Evolutionary conservation across 2,329 filamentous ascomycete genomes (phyloP), one percentile per base, ranked within the genome.

Genomic region (Coniochaeta sp.): DNA sequence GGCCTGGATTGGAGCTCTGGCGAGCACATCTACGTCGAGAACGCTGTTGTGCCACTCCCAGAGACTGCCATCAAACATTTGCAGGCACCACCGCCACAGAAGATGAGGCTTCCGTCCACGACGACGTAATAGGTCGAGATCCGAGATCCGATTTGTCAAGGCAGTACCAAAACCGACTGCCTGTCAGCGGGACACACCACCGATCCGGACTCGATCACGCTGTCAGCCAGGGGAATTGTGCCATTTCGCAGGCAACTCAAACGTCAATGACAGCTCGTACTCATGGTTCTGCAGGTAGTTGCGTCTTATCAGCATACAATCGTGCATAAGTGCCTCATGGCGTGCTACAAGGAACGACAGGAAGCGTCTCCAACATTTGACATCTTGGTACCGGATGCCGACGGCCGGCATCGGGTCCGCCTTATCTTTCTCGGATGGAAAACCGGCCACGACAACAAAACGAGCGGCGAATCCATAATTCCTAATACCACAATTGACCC

Each of bases 21-120:
- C 1, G 72, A 67, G 60, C 80, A 82, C 60, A 81, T 82, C 19
- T 82, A 72, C 61, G 74, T 74, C 2, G 69, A 70, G 57, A 73
- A 73, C 12, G 79, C 80, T 0, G 75, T 79, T 11, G 70, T 81
- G 12, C 68, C 71, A 34, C 73, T 82, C 7, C 77, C 79, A 0
- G 68, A 70, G 1, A 77, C 68, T 0, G 67, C 55, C 1, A 61
- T 64, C 28, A 58, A 43, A 3, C 68, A 61, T 59, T 60, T 64
- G 14, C 47, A 33, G 17, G 58, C 54, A 19, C 66, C 64, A 6
- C 59, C 34, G 9, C 38, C 6, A 9, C 63, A 65, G 65, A 57
- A 47, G 34, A 61, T 62, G 28, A 59, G 60, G 52, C 58, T 44
- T 14, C 28, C 26, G 22, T 14, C 44, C 1, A 33, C 11, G 28